Base-by-base conservation (phyloP, 371 early-diverging fungal species). In the Fennellomyces sp. region DNA sequence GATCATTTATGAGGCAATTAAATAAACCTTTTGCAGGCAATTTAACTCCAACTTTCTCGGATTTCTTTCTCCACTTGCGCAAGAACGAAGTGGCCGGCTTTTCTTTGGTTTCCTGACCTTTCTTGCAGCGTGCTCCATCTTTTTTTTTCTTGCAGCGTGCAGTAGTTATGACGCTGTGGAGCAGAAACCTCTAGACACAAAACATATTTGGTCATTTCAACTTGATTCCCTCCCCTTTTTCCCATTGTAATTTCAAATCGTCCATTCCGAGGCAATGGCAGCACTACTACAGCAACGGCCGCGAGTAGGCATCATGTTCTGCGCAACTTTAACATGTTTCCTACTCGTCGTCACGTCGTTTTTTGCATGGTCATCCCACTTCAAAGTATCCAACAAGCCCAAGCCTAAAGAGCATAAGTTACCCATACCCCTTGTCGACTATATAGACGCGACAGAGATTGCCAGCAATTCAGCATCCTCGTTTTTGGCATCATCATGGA, bases 291-390 rank as follows among this genome's bases (percentile, higher is more conserved):
- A 35, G 17, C 55, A 26, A 39, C 35, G 27, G 23, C 7, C 25
- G 13, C 23, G 38, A 39, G 21, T 39, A n/a, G 38, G 27, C 2
- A 5, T 54, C 2, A n/a, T 54, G 12, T 35, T 26, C 21, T 31
- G 55, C 26, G 55, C 39, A 5, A 15, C 35, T 5, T 27, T 54
- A 17, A 27, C 55, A 11, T 35, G 55, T 26, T 19, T 54, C 28
- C 10, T 54, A 7, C 55, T 54, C 23, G 35, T 54, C 5, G 26
- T 23, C 2, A 38, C 55, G n/a, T 54, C 55, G 21, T 54, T 33
- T 35, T 54, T 35, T 54, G 55, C 39, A 54, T 54, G 55, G 55
- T 36, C 55, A 54, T 39, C 55, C 27, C 35, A 31, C 13, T 8
- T 26, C 13, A 36, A 26, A 54, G 17, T 13, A 13, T 5, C 39